These are phyloP conservation scores for Gossypioides kirkii DNA, from an alignment of 345 rosid species.

Conservation along the genomic window DNA sequence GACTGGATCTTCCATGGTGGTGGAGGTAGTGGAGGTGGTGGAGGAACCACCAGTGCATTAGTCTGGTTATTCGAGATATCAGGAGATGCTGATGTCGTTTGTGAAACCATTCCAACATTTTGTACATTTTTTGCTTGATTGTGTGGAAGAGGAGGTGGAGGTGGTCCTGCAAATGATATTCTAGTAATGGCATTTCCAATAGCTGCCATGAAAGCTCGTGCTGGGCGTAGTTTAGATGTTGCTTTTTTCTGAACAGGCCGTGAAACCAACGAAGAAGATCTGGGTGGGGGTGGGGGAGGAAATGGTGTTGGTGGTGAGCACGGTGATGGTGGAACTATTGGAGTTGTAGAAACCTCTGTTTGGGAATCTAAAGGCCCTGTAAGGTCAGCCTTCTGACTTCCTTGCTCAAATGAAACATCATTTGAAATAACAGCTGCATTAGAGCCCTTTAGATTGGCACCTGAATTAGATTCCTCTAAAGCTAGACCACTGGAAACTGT, in stretches of 20 bases:
- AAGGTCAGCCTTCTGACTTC: slow-evolving; percentile 18
- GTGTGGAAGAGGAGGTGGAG: slow-evolving; percentile 29
- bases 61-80: slow-evolving; percentile 32
- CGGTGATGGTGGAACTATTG: slow-evolving; percentile 19
- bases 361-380: slow-evolving; percentile 21
- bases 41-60: slow-evolving; percentile 32
- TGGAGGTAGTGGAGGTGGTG: slow-evolving; percentile 39
- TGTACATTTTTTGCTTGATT: slow-evolving; percentile 23
- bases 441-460: slow-evolving; percentile 27
- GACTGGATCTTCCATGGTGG: slow-evolving; percentile 56
- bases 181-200: slow-evolving; percentile 23
- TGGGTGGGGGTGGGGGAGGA: slow-evolving; percentile 21
- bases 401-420: slow-evolving; percentile 24
- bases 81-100: slow-evolving; percentile 21
- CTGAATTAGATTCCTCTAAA: slow-evolving; percentile 44
- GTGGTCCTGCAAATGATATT: slow-evolving; percentile 18
- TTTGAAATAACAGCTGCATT: slow-evolving; percentile 33
- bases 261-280: slow-evolving; percentile 23
- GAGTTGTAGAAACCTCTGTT: slow-evolving; percentile 35
- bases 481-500: slow-evolving; percentile 44
- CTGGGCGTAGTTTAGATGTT: slow-evolving; percentile 30
- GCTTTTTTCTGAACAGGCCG: slow-evolving; percentile 14
- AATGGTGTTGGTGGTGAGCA: slow-evolving; percentile 22
- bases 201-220: slow-evolving; percentile 25
- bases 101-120: slow-evolving; percentile 23